A percentile compares a stretch with the other conserved stretches of the same genome.
Evolutionary conservation across 164 flowering plant species (phyloP).

Genomic region (Cinnamomum chago): DNA sequence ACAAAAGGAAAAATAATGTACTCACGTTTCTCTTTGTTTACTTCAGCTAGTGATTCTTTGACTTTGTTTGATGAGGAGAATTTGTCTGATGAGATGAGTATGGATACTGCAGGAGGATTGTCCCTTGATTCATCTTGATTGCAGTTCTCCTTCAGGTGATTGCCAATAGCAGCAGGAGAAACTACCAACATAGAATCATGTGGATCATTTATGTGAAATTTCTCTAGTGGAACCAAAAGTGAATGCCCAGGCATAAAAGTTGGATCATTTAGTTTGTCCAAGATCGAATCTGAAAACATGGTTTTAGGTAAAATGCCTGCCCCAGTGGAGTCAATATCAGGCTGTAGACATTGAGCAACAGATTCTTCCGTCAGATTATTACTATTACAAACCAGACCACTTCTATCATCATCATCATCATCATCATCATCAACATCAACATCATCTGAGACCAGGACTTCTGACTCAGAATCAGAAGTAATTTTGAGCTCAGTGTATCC

Average conservation of each 20-base stretch:
- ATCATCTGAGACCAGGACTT: constrained; percentile 55
- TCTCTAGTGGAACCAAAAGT: constrained; percentile 20
- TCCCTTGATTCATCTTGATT: constrained; percentile 28
- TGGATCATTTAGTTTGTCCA: constrained; percentile 15
- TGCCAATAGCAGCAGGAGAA: constrained; percentile 17
- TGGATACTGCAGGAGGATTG: constrained; percentile 13
- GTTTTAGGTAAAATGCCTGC: constrained; percentile 7
- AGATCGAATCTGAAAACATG: constrained; percentile 9
- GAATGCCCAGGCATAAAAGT: constrained; percentile 15
- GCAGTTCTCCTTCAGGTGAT: constrained; percentile 42
- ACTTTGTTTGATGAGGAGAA: constrained; percentile 12
- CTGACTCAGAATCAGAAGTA: constrained; percentile 67
- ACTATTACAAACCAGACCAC: constrained; percentile 10
- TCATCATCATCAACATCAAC: constrained; percentile 28
- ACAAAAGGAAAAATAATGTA: constrained; percentile 3
- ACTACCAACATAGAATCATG: constrained; percentile 18
- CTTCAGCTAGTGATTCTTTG: constrained; percentile 13
- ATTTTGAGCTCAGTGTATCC: constrained; percentile 62
- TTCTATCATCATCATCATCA: too few species aligned
- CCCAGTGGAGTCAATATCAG: neutral
- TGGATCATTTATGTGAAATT: constrained; percentile 16
- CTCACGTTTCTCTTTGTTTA: constrained; percentile 25
- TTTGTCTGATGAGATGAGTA: constrained; percentile 15
- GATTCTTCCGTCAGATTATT: constrained; percentile 11
- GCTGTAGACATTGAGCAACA: constrained; percentile 9